phyloP scores from a whole-genome alignment of 1,284 basidiomycete species.

The Golubevia sp. region DNA sequence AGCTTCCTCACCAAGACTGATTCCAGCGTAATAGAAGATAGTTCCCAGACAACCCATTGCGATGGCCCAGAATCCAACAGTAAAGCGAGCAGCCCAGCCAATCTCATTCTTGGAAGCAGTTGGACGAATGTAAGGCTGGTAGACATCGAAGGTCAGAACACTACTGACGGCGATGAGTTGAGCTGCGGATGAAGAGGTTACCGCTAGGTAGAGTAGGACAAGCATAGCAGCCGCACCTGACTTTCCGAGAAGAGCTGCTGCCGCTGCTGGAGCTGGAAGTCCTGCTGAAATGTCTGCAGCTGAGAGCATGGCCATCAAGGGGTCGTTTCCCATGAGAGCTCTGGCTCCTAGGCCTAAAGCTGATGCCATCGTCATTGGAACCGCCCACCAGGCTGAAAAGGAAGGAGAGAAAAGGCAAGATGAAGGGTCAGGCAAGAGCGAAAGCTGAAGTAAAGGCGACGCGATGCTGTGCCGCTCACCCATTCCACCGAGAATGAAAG shows the following conservation, averaged over 20 bases:
- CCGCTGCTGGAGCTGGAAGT: slow-evolving; percentile 60
- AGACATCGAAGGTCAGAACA: slow-evolving; percentile 79
- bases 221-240: slow-evolving; percentile 75
- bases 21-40: slow-evolving; percentile 85
- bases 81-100: slow-evolving; percentile 70
- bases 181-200: slow-evolving; percentile 49
- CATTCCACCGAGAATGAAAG: slow-evolving; percentile 84
- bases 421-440: neutral
- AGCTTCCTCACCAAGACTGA: slow-evolving; percentile 76
- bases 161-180: slow-evolving; percentile 64
- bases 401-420: neutral
- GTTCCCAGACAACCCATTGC: slow-evolving; percentile 80
- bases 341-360: slow-evolving; percentile 68
- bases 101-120: slow-evolving; percentile 69
- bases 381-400: slow-evolving; percentile 69
- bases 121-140: slow-evolving; percentile 69
- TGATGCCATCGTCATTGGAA: slow-evolving; percentile 69
- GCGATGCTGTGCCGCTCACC: slow-evolving; percentile 66
- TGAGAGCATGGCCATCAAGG: slow-evolving; percentile 33
- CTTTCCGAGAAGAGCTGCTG: slow-evolving; percentile 76
- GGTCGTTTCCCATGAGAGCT: slow-evolving; percentile 61
- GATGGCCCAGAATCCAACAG: slow-evolving; percentile 69
- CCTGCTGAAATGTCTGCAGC: slow-evolving; percentile 32
- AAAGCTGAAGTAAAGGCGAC: neutral
- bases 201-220: slow-evolving; percentile 69